Conservation (phyloP, 2,329 filamentous ascomycete genomes). For the Truncatella angustata region DNA sequence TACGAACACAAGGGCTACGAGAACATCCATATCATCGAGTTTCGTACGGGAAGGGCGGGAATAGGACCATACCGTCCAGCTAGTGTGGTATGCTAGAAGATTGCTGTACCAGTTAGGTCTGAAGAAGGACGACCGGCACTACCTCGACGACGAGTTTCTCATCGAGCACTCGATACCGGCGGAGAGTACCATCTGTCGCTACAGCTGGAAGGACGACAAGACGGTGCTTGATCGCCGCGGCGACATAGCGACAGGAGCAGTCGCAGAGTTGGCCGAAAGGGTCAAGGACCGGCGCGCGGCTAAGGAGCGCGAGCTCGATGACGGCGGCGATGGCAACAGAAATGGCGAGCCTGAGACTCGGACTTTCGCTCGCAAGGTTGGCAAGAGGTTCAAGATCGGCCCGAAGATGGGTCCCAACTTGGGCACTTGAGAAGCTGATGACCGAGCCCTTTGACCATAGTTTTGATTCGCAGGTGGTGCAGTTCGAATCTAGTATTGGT, state of each 20-base stretch:
- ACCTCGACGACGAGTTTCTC: neutral
- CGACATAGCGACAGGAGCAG: neutral
- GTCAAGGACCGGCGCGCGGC: neutral
- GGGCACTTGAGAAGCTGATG: neutral
- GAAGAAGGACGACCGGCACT: neutral
- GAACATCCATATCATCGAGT: slow-evolving; percentile 9
- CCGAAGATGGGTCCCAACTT: neutral
- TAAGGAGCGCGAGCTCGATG: too few species aligned
- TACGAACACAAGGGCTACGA: neutral
- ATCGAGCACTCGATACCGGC: slow-evolving; percentile 1
- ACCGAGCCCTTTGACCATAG: too few species aligned
- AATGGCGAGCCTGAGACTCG: neutral
- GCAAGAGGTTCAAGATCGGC: neutral
- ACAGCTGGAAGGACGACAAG: neutral
- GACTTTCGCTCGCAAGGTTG: neutral
- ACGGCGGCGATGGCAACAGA: too few species aligned
- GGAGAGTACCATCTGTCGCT: neutral
- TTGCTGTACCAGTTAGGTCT: neutral
- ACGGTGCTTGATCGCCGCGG: neutral
- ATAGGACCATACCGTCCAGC: slow-evolving; percentile 13
- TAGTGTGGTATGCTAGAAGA: slow-evolving; percentile 8
- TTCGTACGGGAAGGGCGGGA: slow-evolving; percentile 8
- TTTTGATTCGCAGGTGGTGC: too few species aligned
- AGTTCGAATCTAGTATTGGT: too few species aligned
- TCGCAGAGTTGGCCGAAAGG: neutral